These are phyloP conservation scores for Phytopythium sindhum DNA, from an alignment of 352 stramenopile species.

Conservation along the genomic window DNA sequence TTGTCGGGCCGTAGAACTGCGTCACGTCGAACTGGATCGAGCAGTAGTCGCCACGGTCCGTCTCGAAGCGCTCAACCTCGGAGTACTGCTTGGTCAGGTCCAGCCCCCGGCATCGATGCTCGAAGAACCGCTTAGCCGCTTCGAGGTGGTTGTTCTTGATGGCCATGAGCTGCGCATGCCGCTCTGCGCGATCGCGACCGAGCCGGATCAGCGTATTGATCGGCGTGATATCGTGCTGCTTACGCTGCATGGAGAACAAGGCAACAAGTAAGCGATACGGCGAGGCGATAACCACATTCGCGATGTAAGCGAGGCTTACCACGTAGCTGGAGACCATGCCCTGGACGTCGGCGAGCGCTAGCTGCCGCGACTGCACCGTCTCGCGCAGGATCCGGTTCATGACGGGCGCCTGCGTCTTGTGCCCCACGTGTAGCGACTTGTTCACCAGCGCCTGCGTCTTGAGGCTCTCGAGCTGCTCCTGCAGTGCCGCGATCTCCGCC, in stretches of 20 bases:
- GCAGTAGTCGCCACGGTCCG: constrained; percentile 27
- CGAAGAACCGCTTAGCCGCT: constrained; percentile 22
- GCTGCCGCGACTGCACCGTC: constrained; percentile 25
- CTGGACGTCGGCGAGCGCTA: constrained; percentile 24
- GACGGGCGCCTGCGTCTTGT: constrained; percentile 25
- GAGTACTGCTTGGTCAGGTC: constrained; percentile 25
- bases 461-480: constrained; percentile 26
- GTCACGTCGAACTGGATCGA: constrained; percentile 28
- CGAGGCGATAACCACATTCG: background rate
- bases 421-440: constrained; percentile 29
- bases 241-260: constrained; percentile 5
- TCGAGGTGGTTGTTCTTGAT: constrained; percentile 21
- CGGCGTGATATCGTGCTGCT: constrained; percentile 30
- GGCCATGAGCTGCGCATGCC: constrained; percentile 19
- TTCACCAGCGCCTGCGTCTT: constrained; percentile 31
- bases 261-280: background rate
- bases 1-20: constrained; percentile 24
- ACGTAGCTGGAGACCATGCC: constrained; percentile 28
- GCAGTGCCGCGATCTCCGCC: constrained; percentile 16
- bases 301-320: background rate
- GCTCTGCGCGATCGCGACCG: constrained; percentile 15
- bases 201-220: constrained; percentile 35
- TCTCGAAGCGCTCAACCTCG: constrained; percentile 36
- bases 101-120: constrained; percentile 22
- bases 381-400: constrained; percentile 31